These are phyloP conservation scores for Trypanosoma congolense DNA, from an alignment of 208 protist genomes.

Conservation along the genomic window DNA sequence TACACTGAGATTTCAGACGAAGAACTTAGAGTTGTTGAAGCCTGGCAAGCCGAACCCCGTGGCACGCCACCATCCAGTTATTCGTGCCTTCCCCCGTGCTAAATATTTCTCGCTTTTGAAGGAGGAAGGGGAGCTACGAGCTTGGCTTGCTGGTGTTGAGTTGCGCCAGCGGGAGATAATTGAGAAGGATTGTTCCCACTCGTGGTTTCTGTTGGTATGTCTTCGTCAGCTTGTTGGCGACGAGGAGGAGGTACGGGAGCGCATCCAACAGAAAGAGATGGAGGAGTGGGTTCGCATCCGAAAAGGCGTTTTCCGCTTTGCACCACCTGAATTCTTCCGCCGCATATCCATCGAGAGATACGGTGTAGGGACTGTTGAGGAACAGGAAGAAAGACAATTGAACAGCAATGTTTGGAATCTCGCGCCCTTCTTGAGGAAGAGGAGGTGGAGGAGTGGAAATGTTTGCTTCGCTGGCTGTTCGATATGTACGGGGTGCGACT, in stretches of 20 bases:
- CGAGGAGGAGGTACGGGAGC: conserved; percentile 35
- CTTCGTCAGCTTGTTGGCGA: conserved; percentile 26
- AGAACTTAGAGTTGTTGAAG: background rate
- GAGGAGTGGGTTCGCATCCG: conserved; percentile 33
- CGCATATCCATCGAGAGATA: conserved; percentile 36
- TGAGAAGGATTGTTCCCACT: conserved; percentile 42
- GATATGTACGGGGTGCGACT: conserved; percentile 53
- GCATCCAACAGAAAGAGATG: conserved; percentile 48
- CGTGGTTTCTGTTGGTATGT: conserved; percentile 39
- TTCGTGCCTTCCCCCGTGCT: conserved; percentile 42
- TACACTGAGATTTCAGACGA: background rate
- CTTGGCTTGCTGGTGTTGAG: conserved; percentile 62
- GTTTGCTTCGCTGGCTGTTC: conserved; percentile 50
- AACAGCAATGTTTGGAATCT: conserved; percentile 27
- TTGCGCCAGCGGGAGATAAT: conserved; percentile 36
- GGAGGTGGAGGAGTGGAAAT: conserved; percentile 31
- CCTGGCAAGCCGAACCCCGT: conserved; percentile 18
- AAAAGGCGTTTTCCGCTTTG: conserved; percentile 42
- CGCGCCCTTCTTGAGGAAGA: conserved; percentile 31
- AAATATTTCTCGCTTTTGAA: conserved; percentile 39
- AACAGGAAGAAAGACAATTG: conserved; percentile 28
- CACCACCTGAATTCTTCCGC: conserved; percentile 65
- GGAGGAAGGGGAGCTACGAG: conserved; percentile 68
- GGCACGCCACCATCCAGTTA: conserved; percentile 20
- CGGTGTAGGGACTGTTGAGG: conserved; percentile 17